Percentiles rank a stretch among this genome's conserved stretches.
Evolutionary conservation across 805 yeast genomes (phyloP).

Genomic region (Candida coquimbonensis): DNA sequence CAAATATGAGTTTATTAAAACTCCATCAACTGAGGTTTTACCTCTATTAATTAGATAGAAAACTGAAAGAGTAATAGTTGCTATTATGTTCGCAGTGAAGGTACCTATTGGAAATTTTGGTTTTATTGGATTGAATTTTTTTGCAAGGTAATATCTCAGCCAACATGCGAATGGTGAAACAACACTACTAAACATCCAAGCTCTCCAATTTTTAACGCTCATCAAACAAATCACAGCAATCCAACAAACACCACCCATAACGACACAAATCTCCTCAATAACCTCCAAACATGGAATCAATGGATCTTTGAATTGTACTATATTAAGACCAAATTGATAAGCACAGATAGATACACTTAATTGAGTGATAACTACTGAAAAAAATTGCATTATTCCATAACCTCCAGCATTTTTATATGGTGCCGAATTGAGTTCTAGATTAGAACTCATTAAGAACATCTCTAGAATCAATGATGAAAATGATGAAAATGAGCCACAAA

Average conservation of each 20-base stretch:
- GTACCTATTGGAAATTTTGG: slow-evolving; percentile 51
- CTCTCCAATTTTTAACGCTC: slow-evolving; percentile 39
- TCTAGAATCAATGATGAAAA: slow-evolving; percentile 62
- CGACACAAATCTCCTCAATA: slow-evolving; percentile 11
- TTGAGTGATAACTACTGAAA: slow-evolving; percentile 56
- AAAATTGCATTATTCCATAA: slow-evolving; percentile 71
- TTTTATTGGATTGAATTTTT: slow-evolving; percentile 35
- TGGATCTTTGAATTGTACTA: slow-evolving; percentile 39
- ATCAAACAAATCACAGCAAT: slow-evolving; percentile 20
- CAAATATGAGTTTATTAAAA: slow-evolving; percentile 26
- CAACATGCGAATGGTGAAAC: slow-evolving; percentile 71
- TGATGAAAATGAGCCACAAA: slow-evolving; percentile 78
- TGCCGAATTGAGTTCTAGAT: slow-evolving; percentile 23
- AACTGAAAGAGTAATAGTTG: slow-evolving; percentile 37
- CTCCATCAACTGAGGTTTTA: slow-evolving; percentile 16
- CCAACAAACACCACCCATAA: slow-evolving; percentile 15
- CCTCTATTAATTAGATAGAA: slow-evolving; percentile 42
- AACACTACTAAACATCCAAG: slow-evolving; percentile 61
- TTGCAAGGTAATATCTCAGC: slow-evolving; percentile 48
- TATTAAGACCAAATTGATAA: slow-evolving; percentile 50
- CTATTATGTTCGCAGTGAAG: slow-evolving; percentile 41
- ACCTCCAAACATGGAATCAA: slow-evolving; percentile 35
- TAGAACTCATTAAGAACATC: slow-evolving; percentile 42
- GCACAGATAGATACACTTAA: slow-evolving; percentile 56
- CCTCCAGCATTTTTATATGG: slow-evolving; percentile 50